These are phyloP conservation scores for Leptodermis oblonga DNA, from an alignment of 257 asterid genomes.

Conservation along the genomic window DNA sequence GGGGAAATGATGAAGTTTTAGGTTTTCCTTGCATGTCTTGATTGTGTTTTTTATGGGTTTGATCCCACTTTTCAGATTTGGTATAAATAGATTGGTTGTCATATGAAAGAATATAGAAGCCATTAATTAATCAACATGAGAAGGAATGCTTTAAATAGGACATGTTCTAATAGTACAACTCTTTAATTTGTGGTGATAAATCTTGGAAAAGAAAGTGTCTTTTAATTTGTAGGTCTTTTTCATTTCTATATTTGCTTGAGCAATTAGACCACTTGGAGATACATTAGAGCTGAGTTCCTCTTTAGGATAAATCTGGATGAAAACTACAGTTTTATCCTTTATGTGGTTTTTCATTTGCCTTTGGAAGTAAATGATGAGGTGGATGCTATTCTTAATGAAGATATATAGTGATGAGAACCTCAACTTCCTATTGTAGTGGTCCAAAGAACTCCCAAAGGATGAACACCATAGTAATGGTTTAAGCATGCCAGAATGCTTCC, in stretches of 20 bases:
- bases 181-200: neutral
- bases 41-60: neutral
- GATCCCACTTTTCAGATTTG: neutral
- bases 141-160: neutral
- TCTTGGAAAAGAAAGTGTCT: neutral
- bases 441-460: neutral
- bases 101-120: neutral
- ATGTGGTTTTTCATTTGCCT: neutral
- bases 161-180: slow-evolving; percentile 5
- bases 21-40: neutral
- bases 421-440: neutral
- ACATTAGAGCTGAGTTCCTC: neutral
- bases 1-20: neutral
- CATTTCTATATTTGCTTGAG: neutral
- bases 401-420: neutral
- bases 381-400: neutral
- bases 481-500: neutral
- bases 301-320: neutral
- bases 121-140: neutral
- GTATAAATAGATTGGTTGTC: neutral
- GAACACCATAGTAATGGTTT: neutral
- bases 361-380: neutral
- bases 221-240: neutral
- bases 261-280: neutral
- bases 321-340: neutral